Conservation (phyloP, 495 filamentous ascomycete species). For the Penicillium simplicissimum region DNA sequence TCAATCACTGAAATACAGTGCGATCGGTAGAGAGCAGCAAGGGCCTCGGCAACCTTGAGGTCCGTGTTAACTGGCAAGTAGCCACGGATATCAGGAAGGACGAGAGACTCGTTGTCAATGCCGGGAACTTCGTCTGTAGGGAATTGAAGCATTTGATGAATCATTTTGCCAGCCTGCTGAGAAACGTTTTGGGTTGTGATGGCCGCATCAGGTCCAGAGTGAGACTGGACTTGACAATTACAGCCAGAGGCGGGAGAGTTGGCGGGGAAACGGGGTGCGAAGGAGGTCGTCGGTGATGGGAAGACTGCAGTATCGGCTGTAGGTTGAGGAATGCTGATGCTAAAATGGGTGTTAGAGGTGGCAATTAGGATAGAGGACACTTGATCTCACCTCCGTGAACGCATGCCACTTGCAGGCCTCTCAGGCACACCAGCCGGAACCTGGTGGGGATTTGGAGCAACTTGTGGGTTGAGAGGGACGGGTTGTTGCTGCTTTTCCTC, state of each 20-base stretch:
- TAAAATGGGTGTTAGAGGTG: conserved; percentile 19
- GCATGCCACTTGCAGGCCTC: conserved; percentile 31
- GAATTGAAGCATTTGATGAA: conserved; percentile 67
- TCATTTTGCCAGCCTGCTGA: conserved; percentile 53
- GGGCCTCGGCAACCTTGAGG: conserved; percentile 73
- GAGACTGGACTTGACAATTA: conserved; percentile 28
- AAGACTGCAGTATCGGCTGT: conserved; percentile 68
- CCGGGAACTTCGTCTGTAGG: conserved; percentile 51
- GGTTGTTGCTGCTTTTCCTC: conserved; percentile 50
- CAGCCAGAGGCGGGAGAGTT: conserved; percentile 28
- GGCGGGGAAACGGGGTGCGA: conserved; percentile 33
- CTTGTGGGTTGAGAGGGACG: conserved; percentile 28
- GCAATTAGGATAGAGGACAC: conserved; percentile 3
- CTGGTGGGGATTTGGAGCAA: conserved; percentile 23
- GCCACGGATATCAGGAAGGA: conserved; percentile 73
- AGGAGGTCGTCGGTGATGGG: conserved; percentile 58
- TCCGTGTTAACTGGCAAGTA: conserved; percentile 77
- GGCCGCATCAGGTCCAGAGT: conserved; percentile 23
- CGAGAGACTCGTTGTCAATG: conserved; percentile 65
- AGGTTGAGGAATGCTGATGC: conserved; percentile 49
- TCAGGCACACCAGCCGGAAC: conserved; percentile 22
- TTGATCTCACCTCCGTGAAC: conserved; percentile 37
- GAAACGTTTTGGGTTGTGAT: conserved; percentile 47
- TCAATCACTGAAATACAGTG: conserved; percentile 95
- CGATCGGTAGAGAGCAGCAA: conserved; percentile 84